A percentile compares a stretch with the other conserved stretches of the same genome.
Evolutionary conservation across 129 eudicot genomes (phyloP).

Genomic region (Artemisia tridentata): DNA sequence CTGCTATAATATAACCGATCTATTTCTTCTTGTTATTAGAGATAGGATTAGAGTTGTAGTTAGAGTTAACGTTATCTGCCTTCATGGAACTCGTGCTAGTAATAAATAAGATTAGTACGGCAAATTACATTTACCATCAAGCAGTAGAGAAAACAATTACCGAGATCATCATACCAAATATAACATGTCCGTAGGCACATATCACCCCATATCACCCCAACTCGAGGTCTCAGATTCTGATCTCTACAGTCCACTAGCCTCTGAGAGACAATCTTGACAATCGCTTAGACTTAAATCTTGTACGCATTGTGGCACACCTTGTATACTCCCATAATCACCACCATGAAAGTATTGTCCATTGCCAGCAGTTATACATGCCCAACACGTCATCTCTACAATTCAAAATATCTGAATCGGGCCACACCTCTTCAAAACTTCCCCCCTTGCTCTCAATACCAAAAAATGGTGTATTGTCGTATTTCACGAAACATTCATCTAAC

Average conservation of each 20-base stretch:
- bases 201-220: conserved; percentile 65
- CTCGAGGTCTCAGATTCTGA: conserved; percentile 42
- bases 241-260: conserved; percentile 43
- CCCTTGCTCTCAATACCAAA: conserved; percentile 56
- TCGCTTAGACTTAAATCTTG: conserved; percentile 51
- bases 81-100: too few relatives aligned
- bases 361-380: conserved; percentile 31
- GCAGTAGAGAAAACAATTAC: conserved; percentile 21
- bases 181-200: conserved; percentile 66
- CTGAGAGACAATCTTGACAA: conserved; percentile 66
- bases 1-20: too few relatives aligned
- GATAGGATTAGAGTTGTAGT: too few relatives aligned
- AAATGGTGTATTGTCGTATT: conserved; percentile 45
- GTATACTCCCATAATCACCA: conserved; percentile 45
- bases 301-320: conserved; percentile 63
- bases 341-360: conserved; percentile 46
- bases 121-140: too few relatives aligned
- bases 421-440: conserved; percentile 45
- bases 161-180: conserved; percentile 43
- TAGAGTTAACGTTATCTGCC: too few relatives aligned
- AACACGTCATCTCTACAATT: conserved; percentile 35
- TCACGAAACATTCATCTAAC: conserved; percentile 52
- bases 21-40: too few relatives aligned
- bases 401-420: conserved; percentile 48
- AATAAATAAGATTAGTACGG: too few relatives aligned